A percentile compares a stretch with the other conserved stretches of the same genome.
Conservation (phyloP, 2,329 filamentous ascomycete species). For the Trichoderma hamatum region DNA sequence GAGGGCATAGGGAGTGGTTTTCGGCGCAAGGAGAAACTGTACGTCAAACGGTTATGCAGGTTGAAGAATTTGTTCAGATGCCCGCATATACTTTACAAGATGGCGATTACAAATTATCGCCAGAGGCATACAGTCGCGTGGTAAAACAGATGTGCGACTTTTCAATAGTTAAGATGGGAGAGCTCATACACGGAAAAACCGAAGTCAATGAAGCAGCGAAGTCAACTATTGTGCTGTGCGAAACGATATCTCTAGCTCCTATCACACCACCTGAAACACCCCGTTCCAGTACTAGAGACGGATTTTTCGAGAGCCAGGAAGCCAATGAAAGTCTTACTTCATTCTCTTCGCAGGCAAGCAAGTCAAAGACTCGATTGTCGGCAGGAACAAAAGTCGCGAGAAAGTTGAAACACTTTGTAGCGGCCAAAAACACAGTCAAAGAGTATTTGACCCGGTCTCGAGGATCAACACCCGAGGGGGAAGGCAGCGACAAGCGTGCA, state of each 20-base stretch:
- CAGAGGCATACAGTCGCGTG: not conserved
- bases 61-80: constrained; percentile 8
- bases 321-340: not conserved
- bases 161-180: not conserved
- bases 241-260: not conserved
- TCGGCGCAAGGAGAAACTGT: not conserved
- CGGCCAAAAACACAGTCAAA: not conserved
- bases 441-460: not conserved
- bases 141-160: constrained; percentile 17
- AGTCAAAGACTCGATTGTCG: not conserved
- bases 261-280: not conserved
- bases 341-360: not conserved
- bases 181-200: not conserved
- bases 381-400: constrained; percentile 4
- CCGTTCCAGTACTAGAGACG: not conserved
- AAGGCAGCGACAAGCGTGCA: not conserved
- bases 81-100: constrained; percentile 5
- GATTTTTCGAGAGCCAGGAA: not conserved
- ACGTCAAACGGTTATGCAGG: not conserved
- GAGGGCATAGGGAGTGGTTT: constrained; percentile 10
- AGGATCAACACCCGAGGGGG: not conserved
- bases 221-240: too few relatives aligned
- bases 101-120: constrained; percentile 11
- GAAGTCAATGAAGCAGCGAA: not conserved
- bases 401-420: constrained; percentile 6